Percentiles rank a stretch among this genome's conserved stretches.
phyloP scores from a whole-genome alignment of 139 green algal genomes.

The Picochlorum costavermella region DNA sequence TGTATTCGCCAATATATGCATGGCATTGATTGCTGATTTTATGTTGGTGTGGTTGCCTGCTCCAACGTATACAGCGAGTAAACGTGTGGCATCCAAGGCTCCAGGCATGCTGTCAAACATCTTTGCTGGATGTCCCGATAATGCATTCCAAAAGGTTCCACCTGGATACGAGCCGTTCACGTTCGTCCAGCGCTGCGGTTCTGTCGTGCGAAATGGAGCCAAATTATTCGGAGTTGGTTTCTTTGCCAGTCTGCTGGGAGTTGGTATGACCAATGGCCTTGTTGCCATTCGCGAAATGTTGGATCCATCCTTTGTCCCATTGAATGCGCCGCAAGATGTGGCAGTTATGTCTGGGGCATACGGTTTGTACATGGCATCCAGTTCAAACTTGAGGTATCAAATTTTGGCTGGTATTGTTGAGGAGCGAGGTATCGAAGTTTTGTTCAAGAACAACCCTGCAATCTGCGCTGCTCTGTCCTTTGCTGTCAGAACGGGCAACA shows the following conservation, averaged over 20 bases:
- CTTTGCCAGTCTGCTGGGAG: slow-evolving; percentile 67
- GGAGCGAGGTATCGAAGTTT: slow-evolving; percentile 82
- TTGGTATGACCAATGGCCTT: slow-evolving; percentile 83
- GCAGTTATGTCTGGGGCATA: slow-evolving; percentile 71
- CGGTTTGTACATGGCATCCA: slow-evolving; percentile 90
- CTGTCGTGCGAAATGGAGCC: slow-evolving; percentile 73
- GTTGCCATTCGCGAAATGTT: slow-evolving; percentile 45
- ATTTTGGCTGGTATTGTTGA: slow-evolving; percentile 86
- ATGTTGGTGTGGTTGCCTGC: slow-evolving; percentile 98
- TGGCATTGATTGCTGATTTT: slow-evolving; percentile 97
- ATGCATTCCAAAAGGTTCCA: slow-evolving; percentile 82
- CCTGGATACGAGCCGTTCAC: slow-evolving; percentile 55
- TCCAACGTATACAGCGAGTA: slow-evolving; percentile 61
- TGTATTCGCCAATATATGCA: slow-evolving; percentile 89
- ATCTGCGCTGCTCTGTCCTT: slow-evolving; percentile 71
- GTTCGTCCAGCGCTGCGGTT: slow-evolving; percentile 61
- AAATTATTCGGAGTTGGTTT: slow-evolving; percentile 89
- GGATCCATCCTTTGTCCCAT: slow-evolving; percentile 54
- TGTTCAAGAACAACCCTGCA: slow-evolving; percentile 56
- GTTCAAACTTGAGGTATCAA: slow-evolving; percentile 85
- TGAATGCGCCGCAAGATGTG: slow-evolving; percentile 66
- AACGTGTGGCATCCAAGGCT: slow-evolving; percentile 1
- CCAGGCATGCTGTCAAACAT: slow-evolving; percentile 28
- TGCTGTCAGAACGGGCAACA: slow-evolving; percentile 62
- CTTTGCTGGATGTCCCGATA: slow-evolving; percentile 85